Evolutionary conservation across 2,329 filamentous ascomycete genomes (phyloP).

Genomic region (Alternaria conjuncta): DNA sequence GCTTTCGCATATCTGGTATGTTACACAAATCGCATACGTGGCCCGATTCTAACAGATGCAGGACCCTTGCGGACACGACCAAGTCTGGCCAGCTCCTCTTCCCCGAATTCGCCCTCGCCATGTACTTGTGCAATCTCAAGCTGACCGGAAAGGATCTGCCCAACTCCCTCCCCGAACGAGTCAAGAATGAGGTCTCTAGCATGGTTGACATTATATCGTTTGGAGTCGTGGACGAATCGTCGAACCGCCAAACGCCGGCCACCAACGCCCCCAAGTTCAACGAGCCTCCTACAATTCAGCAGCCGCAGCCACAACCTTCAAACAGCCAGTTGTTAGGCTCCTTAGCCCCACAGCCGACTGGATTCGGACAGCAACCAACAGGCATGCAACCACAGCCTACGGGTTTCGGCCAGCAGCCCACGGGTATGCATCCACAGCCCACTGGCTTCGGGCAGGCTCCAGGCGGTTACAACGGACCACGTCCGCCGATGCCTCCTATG

Average conservation of each 20-base stretch:
- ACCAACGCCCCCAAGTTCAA: conserved; percentile 76
- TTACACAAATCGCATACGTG: background rate
- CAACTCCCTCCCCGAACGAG: conserved; percentile 74
- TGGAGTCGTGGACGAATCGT: conserved; percentile 76
- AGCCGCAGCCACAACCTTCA: conserved; percentile 69
- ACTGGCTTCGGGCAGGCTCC: conserved; percentile 70
- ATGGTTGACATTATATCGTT: conserved; percentile 99
- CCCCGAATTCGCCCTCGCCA: conserved; percentile 94
- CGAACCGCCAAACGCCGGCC: conserved; percentile 57
- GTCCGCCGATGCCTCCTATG: conserved; percentile 81
- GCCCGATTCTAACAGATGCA: conserved; percentile 47
- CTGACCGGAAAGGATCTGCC: conserved; percentile 87
- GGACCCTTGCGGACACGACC: conserved; percentile 92
- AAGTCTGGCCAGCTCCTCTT: conserved; percentile 96
- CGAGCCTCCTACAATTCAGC: conserved; percentile 60
- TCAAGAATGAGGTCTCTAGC: conserved; percentile 96
- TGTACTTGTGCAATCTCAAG: conserved; percentile 97
- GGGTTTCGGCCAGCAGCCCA: conserved; percentile 43
- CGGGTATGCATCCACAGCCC: conserved; percentile 43
- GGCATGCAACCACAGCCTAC: conserved; percentile 60
- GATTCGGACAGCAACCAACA: conserved; percentile 67
- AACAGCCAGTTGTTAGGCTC: conserved; percentile 67
- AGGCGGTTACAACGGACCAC: conserved; percentile 79
- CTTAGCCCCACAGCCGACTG: conserved; percentile 60
- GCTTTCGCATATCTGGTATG: conserved; percentile 89